Evolutionary conservation across 192 early-diverging fungal genomes (phyloP).

Genomic region (Spizellomyces punctatus): DNA sequence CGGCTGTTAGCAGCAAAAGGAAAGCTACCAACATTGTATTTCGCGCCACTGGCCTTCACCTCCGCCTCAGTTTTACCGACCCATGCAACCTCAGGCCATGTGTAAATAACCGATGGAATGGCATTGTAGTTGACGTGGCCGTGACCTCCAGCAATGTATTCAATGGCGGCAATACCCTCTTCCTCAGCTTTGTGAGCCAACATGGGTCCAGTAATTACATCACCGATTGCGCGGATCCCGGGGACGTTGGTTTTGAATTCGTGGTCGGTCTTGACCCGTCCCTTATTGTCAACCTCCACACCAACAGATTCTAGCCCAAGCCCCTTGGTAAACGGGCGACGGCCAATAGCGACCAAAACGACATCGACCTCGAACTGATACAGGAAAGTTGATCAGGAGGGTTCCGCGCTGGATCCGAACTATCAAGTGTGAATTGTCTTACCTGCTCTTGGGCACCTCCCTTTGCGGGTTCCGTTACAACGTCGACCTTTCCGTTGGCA

Average conservation of each 20-base stretch:
- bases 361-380: conserved; percentile 83
- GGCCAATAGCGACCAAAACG: conserved; percentile 91
- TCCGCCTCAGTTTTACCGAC: conserved; percentile 96
- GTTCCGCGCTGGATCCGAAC: background rate
- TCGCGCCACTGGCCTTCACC: conserved; percentile 81
- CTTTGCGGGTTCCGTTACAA: conserved; percentile 85
- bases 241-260: conserved; percentile 85
- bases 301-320: conserved; percentile 92
- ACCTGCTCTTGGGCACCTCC: conserved; percentile 67
- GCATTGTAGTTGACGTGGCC: conserved; percentile 99
- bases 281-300: conserved; percentile 82
- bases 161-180: conserved; percentile 96
- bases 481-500: conserved; percentile 81
- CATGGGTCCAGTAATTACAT: conserved; percentile 96
- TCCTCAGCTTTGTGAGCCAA: conserved; percentile 99
- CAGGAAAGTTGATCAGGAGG: background rate
- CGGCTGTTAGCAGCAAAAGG: conserved; percentile 97
- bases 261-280: conserved; percentile 83
- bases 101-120: conserved; percentile 97
- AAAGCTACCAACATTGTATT: conserved; percentile 91
- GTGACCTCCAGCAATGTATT: conserved; percentile 87
- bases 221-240: conserved; percentile 93
- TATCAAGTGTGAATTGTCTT: conserved; percentile 32
- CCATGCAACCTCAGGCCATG: conserved; percentile 98
- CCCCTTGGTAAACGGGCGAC: conserved; percentile 91